Conservation (phyloP, 2,329 filamentous ascomycete species). For the Colletotrichum tabaci region DNA sequence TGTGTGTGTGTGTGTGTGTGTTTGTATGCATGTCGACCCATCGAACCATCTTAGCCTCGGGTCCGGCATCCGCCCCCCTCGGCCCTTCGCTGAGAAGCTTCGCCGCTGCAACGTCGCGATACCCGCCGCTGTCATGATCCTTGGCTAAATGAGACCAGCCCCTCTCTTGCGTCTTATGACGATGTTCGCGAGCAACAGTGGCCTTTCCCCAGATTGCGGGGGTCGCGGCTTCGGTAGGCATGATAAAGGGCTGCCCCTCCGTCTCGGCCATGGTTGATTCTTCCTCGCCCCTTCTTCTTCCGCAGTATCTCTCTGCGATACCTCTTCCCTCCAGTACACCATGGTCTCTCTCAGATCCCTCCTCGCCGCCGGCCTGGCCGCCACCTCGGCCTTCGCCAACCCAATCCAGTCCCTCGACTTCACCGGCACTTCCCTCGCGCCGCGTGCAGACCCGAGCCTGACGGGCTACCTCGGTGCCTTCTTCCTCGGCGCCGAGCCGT, state of each 20-base stretch:
- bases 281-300: neutral
- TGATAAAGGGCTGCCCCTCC: slow-evolving; percentile 19
- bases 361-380: slow-evolving; percentile 24
- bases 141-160: neutral
- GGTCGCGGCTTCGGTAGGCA: neutral
- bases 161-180: neutral
- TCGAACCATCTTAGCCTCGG: slow-evolving; percentile 8
- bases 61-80: neutral
- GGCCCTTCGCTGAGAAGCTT: slow-evolving; percentile 7
- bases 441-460: slow-evolving; percentile 56
- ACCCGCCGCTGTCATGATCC: neutral
- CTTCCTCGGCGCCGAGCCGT: slow-evolving; percentile 68
- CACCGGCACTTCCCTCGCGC: slow-evolving; percentile 45
- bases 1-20: neutral
- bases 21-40: too few relatives aligned
- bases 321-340: neutral
- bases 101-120: slow-evolving; percentile 10
- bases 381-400: slow-evolving; percentile 19
- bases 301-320: neutral
- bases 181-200: neutral
- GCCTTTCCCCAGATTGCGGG: slow-evolving; percentile 3
- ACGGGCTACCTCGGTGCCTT: slow-evolving; percentile 68
- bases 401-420: slow-evolving; percentile 46
- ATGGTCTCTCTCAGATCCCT: slow-evolving; percentile 31
- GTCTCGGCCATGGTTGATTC: rapidly evolving